Conservation (phyloP, 192 early-diverging fungal species). For the Haplosporangium gracile region DNA sequence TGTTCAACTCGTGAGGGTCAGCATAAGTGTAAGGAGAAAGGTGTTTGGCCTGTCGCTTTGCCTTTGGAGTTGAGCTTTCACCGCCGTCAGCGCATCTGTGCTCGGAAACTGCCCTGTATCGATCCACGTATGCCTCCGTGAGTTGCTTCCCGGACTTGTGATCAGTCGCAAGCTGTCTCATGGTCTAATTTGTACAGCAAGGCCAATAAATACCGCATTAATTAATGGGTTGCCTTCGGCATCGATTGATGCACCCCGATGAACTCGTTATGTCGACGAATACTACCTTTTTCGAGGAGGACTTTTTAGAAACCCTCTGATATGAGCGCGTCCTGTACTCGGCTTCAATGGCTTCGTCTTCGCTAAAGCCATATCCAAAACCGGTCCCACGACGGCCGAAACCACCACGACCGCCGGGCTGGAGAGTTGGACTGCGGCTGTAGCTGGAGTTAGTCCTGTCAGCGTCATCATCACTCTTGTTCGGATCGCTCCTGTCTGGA, state of each 20-base stretch:
- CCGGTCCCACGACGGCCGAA: background rate
- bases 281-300: background rate
- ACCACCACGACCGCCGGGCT: background rate
- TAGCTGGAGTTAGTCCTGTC: background rate
- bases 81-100: background rate
- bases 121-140: background rate
- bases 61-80: background rate
- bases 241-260: too few species aligned
- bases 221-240: too few species aligned
- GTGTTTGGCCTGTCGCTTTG: background rate
- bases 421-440: background rate
- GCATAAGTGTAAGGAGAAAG: background rate
- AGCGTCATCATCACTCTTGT: background rate
- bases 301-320: background rate
- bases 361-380: background rate
- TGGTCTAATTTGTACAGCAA: background rate
- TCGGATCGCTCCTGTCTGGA: too few species aligned
- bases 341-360: background rate
- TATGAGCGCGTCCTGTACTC: background rate
- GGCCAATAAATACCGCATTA: too few species aligned
- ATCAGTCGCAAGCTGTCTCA: background rate
- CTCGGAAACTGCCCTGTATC: background rate
- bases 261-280: background rate
- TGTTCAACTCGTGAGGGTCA: slow-evolving; percentile 1
- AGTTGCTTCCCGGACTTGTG: background rate